A percentile compares a stretch with the other conserved stretches of the same genome.
phyloP scores from a whole-genome alignment of 345 rosid species.

The Rhodomyrtus tomentosa region DNA sequence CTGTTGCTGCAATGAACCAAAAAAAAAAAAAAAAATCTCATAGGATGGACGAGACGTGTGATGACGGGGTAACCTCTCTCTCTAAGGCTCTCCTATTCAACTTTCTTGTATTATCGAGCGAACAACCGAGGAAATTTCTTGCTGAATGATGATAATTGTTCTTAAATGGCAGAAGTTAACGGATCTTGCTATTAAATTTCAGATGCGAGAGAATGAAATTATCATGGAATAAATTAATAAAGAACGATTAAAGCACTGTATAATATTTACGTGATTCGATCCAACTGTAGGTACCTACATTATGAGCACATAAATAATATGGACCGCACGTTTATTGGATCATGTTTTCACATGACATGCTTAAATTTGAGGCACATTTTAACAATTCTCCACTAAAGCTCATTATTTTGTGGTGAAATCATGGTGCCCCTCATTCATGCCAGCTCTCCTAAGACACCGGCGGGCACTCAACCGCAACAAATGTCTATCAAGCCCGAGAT shows the following conservation, averaged over 20 bases:
- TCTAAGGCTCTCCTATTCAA: neutral
- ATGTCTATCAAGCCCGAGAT: neutral
- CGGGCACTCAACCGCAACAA: neutral
- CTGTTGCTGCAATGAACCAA: neutral
- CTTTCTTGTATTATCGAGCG: neutral
- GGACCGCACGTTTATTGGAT: neutral
- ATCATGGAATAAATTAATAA: neutral
- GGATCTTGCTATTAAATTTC: neutral
- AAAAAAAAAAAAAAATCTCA: neutral
- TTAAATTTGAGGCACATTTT: neutral
- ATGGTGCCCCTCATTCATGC: neutral
- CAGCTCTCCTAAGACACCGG: neutral
- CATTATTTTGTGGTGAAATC: neutral
- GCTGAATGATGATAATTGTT: neutral
- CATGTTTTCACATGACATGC: neutral
- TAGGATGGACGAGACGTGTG: neutral
- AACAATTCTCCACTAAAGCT: neutral
- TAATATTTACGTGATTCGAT: neutral
- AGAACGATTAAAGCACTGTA: neutral
- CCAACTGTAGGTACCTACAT: accelerated
- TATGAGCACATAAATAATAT: neutral
- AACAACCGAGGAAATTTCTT: neutral
- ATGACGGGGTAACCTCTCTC: neutral
- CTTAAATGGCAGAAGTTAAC: neutral
- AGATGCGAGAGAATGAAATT: neutral